Evolutionary conservation across 2,329 filamentous ascomycete species (phyloP), one percentile per base, ranked within the genome.

Genomic region (Neocatenulostroma microsporum): DNA sequence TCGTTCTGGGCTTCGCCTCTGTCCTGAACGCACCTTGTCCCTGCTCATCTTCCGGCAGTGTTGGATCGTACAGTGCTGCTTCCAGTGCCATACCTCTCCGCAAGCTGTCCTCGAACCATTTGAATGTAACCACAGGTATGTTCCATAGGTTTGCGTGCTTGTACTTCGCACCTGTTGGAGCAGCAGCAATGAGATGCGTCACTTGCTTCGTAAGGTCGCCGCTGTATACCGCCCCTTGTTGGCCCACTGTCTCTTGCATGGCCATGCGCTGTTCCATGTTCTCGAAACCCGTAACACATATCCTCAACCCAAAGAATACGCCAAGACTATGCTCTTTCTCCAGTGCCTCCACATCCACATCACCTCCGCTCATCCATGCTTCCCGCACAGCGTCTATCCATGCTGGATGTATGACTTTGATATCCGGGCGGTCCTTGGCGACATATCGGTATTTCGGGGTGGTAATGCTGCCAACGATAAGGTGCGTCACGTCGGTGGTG

Each of bases 401-500:
- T 53, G 76, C 74, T n/a, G 81, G 76, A 28, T 76, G 76, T 66
- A 98, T 80, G 33, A 87, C 80, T 56, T 78, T 79, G 54, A 98
- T 80, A 55, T 98, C 91, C 31, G 82, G 78, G 35, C 91, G 76
- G 58, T 89, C 83, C 56, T 81, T 84, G 36, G 89, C 91, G 54
- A 96, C 89, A 69, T 94, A 94, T 60, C 80, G 82, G 64, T 98
- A 98, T 62, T 98, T 98, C 33, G 83, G 78, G 1, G 89, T 96
- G 57, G 89, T 77, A 53, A 86, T 83, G 53, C 84, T 80, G 58
- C 88, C 91, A 44, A 94, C 85, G 45, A 98, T 75, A 30, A 98
- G 78, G 66, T 98, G 91, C 4, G 91, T 96, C 31, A 94, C 86
- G 60, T 95, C 86, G 39, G 84, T 84, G n/a, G 88, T 96, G 29